A percentile compares a stretch with the other conserved stretches of the same genome.
Conservation (phyloP, 176 grass and related monocot species). For the Zea luxurians region DNA sequence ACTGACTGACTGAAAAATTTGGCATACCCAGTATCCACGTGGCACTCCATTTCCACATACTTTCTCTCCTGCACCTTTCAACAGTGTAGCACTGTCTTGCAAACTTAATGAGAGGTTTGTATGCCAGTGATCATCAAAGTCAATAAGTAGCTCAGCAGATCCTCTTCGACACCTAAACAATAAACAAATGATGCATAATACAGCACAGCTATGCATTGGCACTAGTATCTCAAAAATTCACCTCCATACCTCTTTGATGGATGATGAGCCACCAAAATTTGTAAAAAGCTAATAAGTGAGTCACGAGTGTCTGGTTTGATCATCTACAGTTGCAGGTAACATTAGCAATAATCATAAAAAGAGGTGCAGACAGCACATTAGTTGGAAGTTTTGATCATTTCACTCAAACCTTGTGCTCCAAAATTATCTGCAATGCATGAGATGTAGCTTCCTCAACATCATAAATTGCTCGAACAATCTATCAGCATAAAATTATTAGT, state of each 20-base stretch:
- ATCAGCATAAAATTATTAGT: conserved; percentile 23
- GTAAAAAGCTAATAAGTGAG: conserved; percentile 81
- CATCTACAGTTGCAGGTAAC: conserved; percentile 66
- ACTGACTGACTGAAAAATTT: not conserved
- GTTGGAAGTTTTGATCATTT: conserved; percentile 26
- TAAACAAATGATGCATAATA: conserved; percentile 17
- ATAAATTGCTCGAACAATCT: conserved; percentile 87
- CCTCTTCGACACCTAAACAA: conserved; percentile 79
- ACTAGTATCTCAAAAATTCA: conserved; percentile 25
- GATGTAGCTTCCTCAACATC: conserved; percentile 96
- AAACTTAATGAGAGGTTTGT: conserved; percentile 61
- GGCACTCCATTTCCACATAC: conserved; percentile 93
- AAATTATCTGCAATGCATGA: conserved; percentile 85
- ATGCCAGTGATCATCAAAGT: conserved; percentile 93
- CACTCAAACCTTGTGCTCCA: conserved; percentile 75
- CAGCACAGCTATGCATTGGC: conserved; percentile 18
- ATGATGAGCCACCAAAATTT: conserved; percentile 95
- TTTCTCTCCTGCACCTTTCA: conserved; percentile 49
- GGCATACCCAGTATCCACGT: conserved; percentile 82
- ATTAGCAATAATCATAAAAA: conserved; percentile 27
- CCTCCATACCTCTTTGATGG: conserved; percentile 85
- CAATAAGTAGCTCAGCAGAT: conserved; percentile 83
- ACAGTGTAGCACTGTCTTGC: conserved; percentile 48
- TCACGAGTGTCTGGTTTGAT: conserved; percentile 74
- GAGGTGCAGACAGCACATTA: conserved; percentile 2